Conservation (phyloP, 305 asterid species). For the Fraxinus floribunda region DNA sequence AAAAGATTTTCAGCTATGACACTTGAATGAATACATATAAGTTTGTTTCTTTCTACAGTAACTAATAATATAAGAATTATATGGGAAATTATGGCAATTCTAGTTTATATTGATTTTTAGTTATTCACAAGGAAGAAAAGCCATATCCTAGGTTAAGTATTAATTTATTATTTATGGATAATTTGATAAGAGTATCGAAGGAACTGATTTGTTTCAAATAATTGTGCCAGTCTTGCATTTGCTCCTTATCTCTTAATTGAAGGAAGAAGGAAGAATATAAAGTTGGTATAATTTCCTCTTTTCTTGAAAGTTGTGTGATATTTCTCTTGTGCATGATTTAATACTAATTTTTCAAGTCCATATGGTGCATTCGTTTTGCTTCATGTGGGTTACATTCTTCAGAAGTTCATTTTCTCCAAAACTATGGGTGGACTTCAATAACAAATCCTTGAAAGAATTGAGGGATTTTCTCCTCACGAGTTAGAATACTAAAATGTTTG, state of each 20-base stretch:
- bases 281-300: neutral
- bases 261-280: neutral
- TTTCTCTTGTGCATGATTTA: neutral
- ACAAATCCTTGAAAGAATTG: neutral
- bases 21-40: neutral
- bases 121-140: neutral
- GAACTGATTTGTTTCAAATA: neutral
- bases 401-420: neutral
- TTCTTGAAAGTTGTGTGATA: neutral
- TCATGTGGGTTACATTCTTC: neutral
- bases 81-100: neutral
- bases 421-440: neutral
- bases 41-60: neutral
- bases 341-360: neutral
- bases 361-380: neutral
- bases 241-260: neutral
- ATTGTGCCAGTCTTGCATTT: neutral
- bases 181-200: neutral
- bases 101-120: neutral
- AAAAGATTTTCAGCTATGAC: neutral
- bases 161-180: neutral
- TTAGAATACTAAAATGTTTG: neutral
- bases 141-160: neutral
- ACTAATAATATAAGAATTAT: neutral
- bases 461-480: neutral